A percentile compares a stretch with the other conserved stretches of the same genome.
Evolutionary conservation across 768 basidiomycete genomes (phyloP).

Genomic region (Mycena latifolia): DNA sequence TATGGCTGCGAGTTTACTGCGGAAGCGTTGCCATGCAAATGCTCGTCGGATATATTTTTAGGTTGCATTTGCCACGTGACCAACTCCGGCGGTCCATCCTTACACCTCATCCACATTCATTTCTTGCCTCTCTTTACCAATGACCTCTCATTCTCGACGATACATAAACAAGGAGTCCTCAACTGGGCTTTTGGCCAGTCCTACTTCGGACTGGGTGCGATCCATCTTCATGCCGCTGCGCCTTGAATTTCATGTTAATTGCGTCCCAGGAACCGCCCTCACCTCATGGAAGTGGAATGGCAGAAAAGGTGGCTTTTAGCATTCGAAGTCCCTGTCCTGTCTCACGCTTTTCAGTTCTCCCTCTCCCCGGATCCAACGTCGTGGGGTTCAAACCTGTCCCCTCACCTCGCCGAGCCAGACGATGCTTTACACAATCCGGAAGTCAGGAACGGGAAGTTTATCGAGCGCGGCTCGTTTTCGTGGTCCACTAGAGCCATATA

Average conservation of each 20-base stretch:
- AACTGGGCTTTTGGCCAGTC: background rate
- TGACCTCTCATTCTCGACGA: slow-evolving; percentile 10
- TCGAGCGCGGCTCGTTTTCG: slow-evolving; percentile 72
- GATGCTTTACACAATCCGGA: slow-evolving; percentile 81
- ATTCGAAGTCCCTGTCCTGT: background rate
- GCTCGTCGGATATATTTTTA: too few relatives aligned
- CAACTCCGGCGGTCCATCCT: background rate
- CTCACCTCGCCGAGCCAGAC: slow-evolving; percentile 68
- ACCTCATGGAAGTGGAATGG: slow-evolving; percentile 15
- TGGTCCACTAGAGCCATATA: slow-evolving; percentile 66
- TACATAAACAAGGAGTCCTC: background rate
- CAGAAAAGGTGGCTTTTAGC: slow-evolving; percentile 26
- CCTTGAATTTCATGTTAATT: background rate
- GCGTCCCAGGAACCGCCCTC: background rate
- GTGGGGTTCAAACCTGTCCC: slow-evolving; percentile 78
- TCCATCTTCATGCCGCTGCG: background rate
- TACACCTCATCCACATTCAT: slow-evolving; percentile 19
- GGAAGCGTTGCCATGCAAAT: too few relatives aligned
- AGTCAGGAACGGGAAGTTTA: slow-evolving; percentile 69
- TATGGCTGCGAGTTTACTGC: too few relatives aligned
- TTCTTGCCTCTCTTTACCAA: background rate
- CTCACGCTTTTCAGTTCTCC: slow-evolving; percentile 64
- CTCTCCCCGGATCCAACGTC: slow-evolving; percentile 77
- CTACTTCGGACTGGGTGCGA: slow-evolving; percentile 8
- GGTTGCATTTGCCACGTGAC: too few relatives aligned